Conservation (phyloP, 2,329 filamentous ascomycete species). For the Simplicillium sp. region DNA sequence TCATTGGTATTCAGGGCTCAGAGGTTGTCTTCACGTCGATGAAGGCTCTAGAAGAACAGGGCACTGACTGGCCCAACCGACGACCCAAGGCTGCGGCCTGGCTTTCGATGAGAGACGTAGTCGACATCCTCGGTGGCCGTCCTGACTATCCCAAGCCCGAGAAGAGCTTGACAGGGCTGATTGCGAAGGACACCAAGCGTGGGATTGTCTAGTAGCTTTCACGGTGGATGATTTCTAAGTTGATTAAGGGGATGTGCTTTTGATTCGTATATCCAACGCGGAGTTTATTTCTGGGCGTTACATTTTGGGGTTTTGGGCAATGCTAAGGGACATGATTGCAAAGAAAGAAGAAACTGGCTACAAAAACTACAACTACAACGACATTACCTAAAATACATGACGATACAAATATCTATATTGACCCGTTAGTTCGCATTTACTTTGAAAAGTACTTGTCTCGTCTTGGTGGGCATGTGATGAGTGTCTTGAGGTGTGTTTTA, state of each 20-base stretch:
- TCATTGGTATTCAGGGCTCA: conserved; percentile 90
- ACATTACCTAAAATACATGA: too few relatives aligned
- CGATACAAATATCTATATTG: too few relatives aligned
- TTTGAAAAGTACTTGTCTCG: too few relatives aligned
- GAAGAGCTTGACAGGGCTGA: conserved; percentile 36
- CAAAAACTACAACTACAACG: too few relatives aligned
- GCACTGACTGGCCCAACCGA: conserved; percentile 90
- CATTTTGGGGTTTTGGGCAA: not conserved
- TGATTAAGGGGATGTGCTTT: too few relatives aligned
- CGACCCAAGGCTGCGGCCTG: conserved; percentile 80
- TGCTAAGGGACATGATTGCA: too few relatives aligned
- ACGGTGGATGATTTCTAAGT: too few relatives aligned
- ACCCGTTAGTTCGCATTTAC: too few relatives aligned
- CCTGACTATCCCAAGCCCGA: conserved; percentile 43
- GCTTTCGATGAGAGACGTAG: conserved; percentile 68
- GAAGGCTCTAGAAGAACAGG: conserved; percentile 67
- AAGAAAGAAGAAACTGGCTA: too few relatives aligned
- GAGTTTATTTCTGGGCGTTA: not conserved
- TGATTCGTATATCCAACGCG: too few relatives aligned
- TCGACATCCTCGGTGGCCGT: conserved; percentile 76
- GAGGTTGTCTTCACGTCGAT: conserved; percentile 82
- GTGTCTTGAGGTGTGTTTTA: too few relatives aligned
- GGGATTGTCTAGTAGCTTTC: conserved; percentile 21
- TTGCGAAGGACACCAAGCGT: conserved; percentile 53
- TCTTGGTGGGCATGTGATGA: too few relatives aligned